phyloP scores from a whole-genome alignment of 2,329 filamentous ascomycete genomes.

The Ophiosphaerella korrae region DNA sequence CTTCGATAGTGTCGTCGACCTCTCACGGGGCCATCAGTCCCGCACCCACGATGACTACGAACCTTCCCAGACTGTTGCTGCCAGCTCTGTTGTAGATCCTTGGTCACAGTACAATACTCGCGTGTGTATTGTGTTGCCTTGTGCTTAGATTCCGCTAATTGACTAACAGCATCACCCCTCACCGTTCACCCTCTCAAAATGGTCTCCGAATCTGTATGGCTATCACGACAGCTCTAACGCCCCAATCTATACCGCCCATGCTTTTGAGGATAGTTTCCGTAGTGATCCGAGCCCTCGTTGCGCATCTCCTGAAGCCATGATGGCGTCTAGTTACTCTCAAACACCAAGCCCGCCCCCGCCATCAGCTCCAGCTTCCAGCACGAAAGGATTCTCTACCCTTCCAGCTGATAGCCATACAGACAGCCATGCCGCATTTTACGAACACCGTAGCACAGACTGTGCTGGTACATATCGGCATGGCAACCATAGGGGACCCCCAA shows the following conservation, averaged over 20 bases:
- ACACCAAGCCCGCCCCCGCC: neutral
- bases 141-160: neutral
- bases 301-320: neutral
- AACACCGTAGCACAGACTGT: neutral
- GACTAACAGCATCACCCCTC: neutral
- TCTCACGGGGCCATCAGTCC: neutral
- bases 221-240: neutral
- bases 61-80: neutral
- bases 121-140: neutral
- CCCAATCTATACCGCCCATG: neutral
- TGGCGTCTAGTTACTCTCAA: neutral
- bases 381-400: neutral
- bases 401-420: neutral
- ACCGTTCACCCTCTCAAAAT: neutral
- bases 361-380: neutral
- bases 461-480: conserved; percentile 11
- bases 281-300: neutral
- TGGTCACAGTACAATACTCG: conserved; percentile 10
- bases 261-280: neutral
- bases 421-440: no score
- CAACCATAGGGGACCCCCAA: conserved; percentile 14
- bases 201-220: no score
- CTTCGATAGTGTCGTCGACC: neutral
- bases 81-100: conserved; percentile 1
- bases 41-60: neutral